Base-by-base conservation (phyloP, 73 alveolate species). In the Paramecium bursaria region DNA sequence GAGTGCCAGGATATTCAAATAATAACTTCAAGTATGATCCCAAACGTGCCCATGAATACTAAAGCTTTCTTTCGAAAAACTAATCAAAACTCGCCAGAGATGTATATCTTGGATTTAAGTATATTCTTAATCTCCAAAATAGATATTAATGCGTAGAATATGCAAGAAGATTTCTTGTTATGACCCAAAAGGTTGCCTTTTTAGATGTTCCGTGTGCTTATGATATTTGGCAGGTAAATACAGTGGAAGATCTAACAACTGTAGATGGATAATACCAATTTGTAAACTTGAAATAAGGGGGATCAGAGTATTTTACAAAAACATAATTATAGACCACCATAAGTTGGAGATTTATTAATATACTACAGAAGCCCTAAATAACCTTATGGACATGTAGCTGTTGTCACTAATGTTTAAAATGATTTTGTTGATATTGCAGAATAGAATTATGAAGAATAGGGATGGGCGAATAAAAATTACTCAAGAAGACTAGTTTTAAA, bases 341-440 rank as follows among this genome's bases (percentile, higher is more conserved):
- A 39, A 39, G 11, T 39, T 39, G 49, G 49, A 39, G 49, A 39
- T 39, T 39, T 39, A 11, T 7, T 39, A 5, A 39, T 39, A 39
- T 39, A 39, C 11, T 39, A 39, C 5, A 7, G 11, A 11, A 39
- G 49, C 11, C 11, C 49, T 39, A 39, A 39, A 39, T 39, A 39
- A 42, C 33, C 60, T 21, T 67, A 39, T 39, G 82, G 82, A 7
- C 82, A 67, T 67, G 82, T 67, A 5, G 55, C 29, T 30, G 82
- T 67, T 42, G 22, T 67, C 11, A 42, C 44, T 17, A 67, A 67
- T 67, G 82, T 67, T 7, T 19, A 67, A 67, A 44, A 67, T 21
- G 44, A 35, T 26, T 13, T 35, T 39, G 55, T 67, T 22, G 82
- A 67, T 67, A 67, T 67, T 15, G 82, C 82, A 39, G 82, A 67